phyloP scores from a whole-genome alignment of 2,329 filamentous ascomycete genomes.

The Calonectria pteridis region DNA sequence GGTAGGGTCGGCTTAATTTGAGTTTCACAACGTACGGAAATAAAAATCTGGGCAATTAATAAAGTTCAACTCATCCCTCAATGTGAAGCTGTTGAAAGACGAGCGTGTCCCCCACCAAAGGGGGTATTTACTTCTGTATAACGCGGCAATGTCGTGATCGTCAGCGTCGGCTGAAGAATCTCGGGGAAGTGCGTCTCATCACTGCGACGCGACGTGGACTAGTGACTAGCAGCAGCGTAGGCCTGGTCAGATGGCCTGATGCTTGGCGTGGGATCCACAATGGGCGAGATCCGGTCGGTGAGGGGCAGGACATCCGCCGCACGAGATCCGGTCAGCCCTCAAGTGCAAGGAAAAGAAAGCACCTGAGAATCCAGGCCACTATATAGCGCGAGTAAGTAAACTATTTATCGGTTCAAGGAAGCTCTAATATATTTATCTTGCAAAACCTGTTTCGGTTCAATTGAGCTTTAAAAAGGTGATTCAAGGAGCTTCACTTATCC shows the following conservation, averaged over 20 bases:
- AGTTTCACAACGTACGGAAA: too few relatives aligned
- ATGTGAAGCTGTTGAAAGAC: too few relatives aligned
- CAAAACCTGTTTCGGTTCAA: neutral
- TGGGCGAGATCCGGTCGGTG: neutral
- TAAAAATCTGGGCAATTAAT: too few relatives aligned
- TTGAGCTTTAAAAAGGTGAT: neutral
- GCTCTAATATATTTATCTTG: neutral
- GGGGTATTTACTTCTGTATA: too few relatives aligned
- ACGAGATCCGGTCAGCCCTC: neutral
- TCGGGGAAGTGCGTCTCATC: neutral
- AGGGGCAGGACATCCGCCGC: neutral
- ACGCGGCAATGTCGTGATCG: conserved; percentile 34
- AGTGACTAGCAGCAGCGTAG: neutral
- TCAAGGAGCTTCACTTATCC: neutral
- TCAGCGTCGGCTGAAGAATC: conserved; percentile 32
- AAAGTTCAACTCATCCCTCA: too few relatives aligned
- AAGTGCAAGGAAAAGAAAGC: too few relatives aligned
- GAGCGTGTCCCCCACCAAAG: too few relatives aligned
- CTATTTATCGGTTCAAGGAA: neutral
- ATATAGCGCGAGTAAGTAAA: neutral
- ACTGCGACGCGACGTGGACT: neutral
- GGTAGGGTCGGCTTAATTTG: too few relatives aligned
- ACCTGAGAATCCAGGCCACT: neutral
- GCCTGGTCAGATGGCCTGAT: neutral
- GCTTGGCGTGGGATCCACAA: neutral